phyloP scores from a whole-genome alignment of 2,329 filamentous ascomycete genomes.

The Ophiocordyceps robertsii region DNA sequence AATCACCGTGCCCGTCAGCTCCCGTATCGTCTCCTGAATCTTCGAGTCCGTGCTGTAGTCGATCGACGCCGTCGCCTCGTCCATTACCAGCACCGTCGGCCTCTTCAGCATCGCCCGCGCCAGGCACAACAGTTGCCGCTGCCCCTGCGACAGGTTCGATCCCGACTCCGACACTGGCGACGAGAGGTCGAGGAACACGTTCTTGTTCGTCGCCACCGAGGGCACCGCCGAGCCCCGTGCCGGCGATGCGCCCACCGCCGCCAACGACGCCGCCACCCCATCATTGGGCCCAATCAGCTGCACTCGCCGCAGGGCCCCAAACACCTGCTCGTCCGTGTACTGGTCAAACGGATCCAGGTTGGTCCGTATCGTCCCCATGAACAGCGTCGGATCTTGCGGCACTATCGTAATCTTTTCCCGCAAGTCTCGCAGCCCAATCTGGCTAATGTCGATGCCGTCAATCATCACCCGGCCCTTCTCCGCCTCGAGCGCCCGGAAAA shows the following conservation, averaged over 20 bases:
- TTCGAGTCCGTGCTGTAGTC: slow-evolving; percentile 93
- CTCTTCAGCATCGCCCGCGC: slow-evolving; percentile 84
- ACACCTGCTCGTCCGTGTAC: slow-evolving; percentile 85
- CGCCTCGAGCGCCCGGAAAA: slow-evolving; percentile 89
- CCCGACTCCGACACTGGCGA: slow-evolving; percentile 82
- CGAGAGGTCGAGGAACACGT: slow-evolving; percentile 78
- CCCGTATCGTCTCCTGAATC: slow-evolving; percentile 93
- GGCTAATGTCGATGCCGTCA: slow-evolving; percentile 78
- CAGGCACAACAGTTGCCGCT: slow-evolving; percentile 86
- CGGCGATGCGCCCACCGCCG: slow-evolving; percentile 5
- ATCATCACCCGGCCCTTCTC: slow-evolving; percentile 82
- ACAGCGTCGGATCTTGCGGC: slow-evolving; percentile 89
- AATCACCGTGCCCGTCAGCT: slow-evolving; percentile 84
- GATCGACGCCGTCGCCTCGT: slow-evolving; percentile 94
- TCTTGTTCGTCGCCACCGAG: slow-evolving; percentile 64
- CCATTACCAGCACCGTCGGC: slow-evolving; percentile 94
- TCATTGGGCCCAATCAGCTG: slow-evolving; percentile 64
- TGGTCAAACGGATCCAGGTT: slow-evolving; percentile 87
- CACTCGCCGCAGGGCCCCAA: slow-evolving; percentile 71
- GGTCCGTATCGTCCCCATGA: slow-evolving; percentile 79
- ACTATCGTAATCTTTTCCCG: slow-evolving; percentile 94
- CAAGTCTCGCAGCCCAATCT: slow-evolving; percentile 84
- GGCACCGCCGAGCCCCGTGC: slow-evolving; percentile 8
- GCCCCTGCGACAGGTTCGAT: slow-evolving; percentile 87
- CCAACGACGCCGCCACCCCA: slow-evolving; percentile 16